Evolutionary conservation across 2,329 filamentous ascomycete genomes (phyloP).

Genomic region (Xylaria sp.): DNA sequence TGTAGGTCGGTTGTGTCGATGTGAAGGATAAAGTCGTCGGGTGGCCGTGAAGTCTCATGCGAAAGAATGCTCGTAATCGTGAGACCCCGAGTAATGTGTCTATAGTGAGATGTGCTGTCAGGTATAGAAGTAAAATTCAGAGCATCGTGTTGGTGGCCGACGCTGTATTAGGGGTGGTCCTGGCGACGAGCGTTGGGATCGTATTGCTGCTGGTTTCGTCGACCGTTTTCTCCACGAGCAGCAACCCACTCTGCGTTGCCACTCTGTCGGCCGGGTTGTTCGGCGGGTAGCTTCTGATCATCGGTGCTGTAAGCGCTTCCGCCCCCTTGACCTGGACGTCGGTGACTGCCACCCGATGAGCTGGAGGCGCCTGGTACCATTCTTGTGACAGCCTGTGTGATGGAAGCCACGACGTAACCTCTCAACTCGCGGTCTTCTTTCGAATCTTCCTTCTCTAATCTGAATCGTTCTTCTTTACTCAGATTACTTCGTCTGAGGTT

Average conservation of each 20-base stretch:
- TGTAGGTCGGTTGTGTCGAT: conserved; percentile 10
- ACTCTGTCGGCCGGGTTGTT: conserved; percentile 65
- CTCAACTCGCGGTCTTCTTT: conserved; percentile 80
- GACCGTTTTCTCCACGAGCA: conserved; percentile 58
- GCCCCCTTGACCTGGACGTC: conserved; percentile 13
- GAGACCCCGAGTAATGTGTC: background rate
- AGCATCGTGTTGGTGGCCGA: background rate
- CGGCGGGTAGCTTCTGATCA: conserved; percentile 70
- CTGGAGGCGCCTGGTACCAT: conserved; percentile 65
- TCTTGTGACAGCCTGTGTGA: conserved; percentile 77
- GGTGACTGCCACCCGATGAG: conserved; percentile 40
- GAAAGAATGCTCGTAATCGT: background rate
- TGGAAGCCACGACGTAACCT: conserved; percentile 77
- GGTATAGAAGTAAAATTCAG: background rate
- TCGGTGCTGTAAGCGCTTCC: conserved; percentile 51
- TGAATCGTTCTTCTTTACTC: conserved; percentile 85
- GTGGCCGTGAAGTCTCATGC: conserved; percentile 8
- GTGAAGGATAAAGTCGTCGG: conserved; percentile 12
- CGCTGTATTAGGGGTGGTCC: conserved; percentile 31
- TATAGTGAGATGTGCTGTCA: background rate
- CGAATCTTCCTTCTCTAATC: conserved; percentile 82
- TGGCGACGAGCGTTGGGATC: conserved; percentile 58
- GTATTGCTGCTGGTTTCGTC: conserved; percentile 53
- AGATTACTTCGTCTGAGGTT: conserved; percentile 84
- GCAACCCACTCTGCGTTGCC: conserved; percentile 64